phyloP scores from a whole-genome alignment of 2,329 filamentous ascomycete species.

The Trichophyton equinum region DNA sequence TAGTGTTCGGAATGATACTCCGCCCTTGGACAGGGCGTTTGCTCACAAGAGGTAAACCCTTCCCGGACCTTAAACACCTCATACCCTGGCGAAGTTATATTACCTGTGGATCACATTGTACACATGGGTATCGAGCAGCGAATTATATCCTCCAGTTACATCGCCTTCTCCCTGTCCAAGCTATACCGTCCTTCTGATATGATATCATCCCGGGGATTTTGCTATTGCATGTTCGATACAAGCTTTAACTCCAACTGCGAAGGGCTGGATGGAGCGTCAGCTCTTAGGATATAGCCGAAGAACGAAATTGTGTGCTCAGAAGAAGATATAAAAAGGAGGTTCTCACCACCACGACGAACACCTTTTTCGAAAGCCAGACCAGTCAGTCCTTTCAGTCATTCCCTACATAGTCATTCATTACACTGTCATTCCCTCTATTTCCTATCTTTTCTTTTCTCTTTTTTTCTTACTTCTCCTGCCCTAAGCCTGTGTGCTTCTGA shows the following conservation, averaged over 20 bases:
- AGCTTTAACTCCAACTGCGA: background rate
- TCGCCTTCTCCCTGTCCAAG: background rate
- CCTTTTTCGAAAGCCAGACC: background rate
- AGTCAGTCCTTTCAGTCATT: background rate
- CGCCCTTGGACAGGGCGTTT: background rate
- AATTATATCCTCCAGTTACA: background rate
- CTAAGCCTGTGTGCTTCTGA: background rate
- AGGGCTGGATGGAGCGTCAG: background rate
- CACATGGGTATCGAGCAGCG: background rate
- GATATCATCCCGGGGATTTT: background rate
- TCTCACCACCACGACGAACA: background rate
- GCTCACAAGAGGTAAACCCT: background rate
- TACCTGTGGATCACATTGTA: background rate
- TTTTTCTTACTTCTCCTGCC: background rate
- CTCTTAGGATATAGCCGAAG: background rate
- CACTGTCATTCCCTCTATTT: background rate
- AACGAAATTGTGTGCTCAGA: background rate
- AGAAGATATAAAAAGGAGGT: background rate
- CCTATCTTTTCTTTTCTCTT: background rate
- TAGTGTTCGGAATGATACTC: background rate
- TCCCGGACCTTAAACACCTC: background rate
- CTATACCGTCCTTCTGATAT: background rate
- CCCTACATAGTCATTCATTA: background rate
- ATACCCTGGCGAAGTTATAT: background rate
- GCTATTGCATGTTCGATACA: background rate